Evolutionary conservation across 2,329 filamentous ascomycete species (phyloP).

Genomic region (Penicillium thymicola): DNA sequence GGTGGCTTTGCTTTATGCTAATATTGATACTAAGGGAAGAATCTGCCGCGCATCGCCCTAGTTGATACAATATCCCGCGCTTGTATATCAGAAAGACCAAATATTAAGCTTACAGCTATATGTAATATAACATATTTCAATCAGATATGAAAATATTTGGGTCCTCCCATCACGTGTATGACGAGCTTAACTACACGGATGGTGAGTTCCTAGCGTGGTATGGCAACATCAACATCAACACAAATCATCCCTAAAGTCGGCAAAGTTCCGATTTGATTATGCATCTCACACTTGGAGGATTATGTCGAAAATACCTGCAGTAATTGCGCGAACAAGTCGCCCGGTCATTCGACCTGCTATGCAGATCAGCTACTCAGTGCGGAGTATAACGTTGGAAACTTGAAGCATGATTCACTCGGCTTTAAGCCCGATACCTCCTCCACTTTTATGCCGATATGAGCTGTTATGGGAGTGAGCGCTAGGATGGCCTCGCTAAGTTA

Average conservation of each 20-base stretch:
- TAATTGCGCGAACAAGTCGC: constrained; percentile 13
- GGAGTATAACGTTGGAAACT: neutral
- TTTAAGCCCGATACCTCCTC: neutral
- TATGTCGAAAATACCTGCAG: constrained; percentile 7
- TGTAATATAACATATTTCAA: neutral
- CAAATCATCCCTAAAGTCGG: neutral
- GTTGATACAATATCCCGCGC: neutral
- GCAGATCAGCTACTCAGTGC: neutral
- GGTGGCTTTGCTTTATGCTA: neutral
- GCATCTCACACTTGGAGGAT: neutral
- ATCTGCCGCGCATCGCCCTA: neutral
- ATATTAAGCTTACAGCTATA: neutral
- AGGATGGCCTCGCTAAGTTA: neutral
- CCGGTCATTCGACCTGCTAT: constrained; percentile 4
- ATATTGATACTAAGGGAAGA: neutral
- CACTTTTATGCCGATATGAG: neutral
- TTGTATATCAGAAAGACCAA: neutral
- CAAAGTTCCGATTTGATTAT: neutral
- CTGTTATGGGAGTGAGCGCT: neutral
- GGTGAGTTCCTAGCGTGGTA: constrained; percentile 1
- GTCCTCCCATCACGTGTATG: constrained; percentile 15
- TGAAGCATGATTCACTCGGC: neutral
- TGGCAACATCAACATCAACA: constrained; percentile 2
- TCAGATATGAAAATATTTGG: neutral
- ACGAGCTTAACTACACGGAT: constrained; percentile 12